Evolutionary conservation across 2,329 filamentous ascomycete species (phyloP).

Genomic region (Aureobasidium sp.): DNA sequence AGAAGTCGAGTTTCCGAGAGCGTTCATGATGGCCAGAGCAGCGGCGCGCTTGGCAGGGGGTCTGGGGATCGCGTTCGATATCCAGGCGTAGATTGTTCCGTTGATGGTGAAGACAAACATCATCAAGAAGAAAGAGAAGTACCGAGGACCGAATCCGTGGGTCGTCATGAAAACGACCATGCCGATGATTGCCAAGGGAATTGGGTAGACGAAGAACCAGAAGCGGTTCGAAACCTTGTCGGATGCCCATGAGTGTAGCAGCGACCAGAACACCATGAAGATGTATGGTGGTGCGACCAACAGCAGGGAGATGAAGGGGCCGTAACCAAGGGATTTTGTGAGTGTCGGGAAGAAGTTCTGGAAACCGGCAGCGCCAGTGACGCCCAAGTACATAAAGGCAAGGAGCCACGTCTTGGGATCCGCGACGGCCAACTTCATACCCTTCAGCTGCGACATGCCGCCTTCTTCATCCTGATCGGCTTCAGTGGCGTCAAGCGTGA

Average conservation of each 20-base stretch:
- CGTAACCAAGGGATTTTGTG: constrained; percentile 40
- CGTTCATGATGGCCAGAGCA: constrained; percentile 69
- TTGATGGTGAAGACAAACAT: constrained; percentile 51
- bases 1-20: constrained; percentile 59
- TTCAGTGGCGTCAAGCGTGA: constrained; percentile 46
- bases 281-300: constrained; percentile 49
- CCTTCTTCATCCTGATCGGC: constrained; percentile 44
- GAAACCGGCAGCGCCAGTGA: constrained; percentile 45
- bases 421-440: constrained; percentile 45
- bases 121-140: constrained; percentile 51
- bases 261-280: constrained; percentile 45
- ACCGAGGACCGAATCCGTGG: constrained; percentile 45
- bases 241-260: constrained; percentile 39
- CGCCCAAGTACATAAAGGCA: constrained; percentile 42
- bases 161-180: constrained; percentile 51
- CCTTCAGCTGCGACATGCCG: constrained; percentile 42
- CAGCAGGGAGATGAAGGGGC: constrained; percentile 42
- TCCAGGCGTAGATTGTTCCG: constrained; percentile 64
- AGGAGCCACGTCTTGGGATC: constrained; percentile 47
- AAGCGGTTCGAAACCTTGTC: constrained; percentile 42
- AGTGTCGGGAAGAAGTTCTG: constrained; percentile 53
- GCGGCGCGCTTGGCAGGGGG: constrained; percentile 69
- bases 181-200: constrained; percentile 45
- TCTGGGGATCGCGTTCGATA: constrained; percentile 65
- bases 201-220: constrained; percentile 49